Evolutionary conservation across 2,329 filamentous ascomycete genomes (phyloP).

Genomic region (Phyllosticta ampelicida): DNA sequence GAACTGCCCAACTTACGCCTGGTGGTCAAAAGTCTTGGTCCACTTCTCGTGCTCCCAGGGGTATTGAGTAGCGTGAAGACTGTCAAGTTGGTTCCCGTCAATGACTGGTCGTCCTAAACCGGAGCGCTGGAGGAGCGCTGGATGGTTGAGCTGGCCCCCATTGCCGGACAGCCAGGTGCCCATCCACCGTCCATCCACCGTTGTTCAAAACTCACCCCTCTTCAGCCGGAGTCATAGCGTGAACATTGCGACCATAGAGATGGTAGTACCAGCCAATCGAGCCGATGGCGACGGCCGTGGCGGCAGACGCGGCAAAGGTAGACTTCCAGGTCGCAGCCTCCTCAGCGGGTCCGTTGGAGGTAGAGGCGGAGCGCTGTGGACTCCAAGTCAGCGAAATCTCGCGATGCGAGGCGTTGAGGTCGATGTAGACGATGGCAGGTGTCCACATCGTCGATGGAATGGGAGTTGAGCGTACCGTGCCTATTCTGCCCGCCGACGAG

Average conservation of each 20-base stretch:
- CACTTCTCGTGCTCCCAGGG: constrained; percentile 92
- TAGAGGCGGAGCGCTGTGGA: constrained; percentile 51
- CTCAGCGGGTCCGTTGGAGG: constrained; percentile 57
- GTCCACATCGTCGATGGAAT: constrained; percentile 20
- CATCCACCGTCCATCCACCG: constrained; percentile 4
- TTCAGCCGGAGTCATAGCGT: constrained; percentile 87
- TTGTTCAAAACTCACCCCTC: constrained; percentile 70
- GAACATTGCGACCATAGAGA: constrained; percentile 78
- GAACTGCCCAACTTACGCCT: constrained; percentile 58
- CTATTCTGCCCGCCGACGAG: constrained; percentile 37
- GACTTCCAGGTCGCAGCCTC: constrained; percentile 67
- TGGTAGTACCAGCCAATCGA: constrained; percentile 97
- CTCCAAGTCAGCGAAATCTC: constrained; percentile 22
- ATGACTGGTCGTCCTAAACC: constrained; percentile 16
- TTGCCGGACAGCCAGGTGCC: neutral
- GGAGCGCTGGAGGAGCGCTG: neutral
- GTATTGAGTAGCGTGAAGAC: constrained; percentile 83
- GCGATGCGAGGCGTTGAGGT: constrained; percentile 8
- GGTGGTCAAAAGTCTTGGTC: constrained; percentile 94
- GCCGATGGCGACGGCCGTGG: constrained; percentile 76
- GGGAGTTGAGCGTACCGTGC: constrained; percentile 33
- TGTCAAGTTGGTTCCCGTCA: constrained; percentile 32
- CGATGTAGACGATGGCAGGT: constrained; percentile 12
- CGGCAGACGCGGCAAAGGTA: constrained; percentile 77
- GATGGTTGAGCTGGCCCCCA: neutral